Evolutionary conservation across 257 asterid species (phyloP), one percentile per base, ranked within the genome.

Genomic region (Eustoma russellianum): DNA sequence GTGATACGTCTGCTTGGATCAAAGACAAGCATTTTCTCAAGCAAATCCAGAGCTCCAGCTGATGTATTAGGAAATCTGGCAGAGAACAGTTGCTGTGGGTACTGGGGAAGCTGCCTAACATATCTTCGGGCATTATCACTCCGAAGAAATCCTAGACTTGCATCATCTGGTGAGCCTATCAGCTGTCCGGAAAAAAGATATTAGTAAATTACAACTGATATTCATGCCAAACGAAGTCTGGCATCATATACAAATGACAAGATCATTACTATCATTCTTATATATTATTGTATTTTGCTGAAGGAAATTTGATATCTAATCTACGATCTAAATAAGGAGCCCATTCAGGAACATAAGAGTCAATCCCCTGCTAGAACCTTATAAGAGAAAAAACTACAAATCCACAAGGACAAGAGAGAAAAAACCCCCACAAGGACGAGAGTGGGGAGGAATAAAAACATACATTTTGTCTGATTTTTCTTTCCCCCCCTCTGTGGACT

Each of bases 51-150:
- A 18, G 79, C 88, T 50, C 74, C 77, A 41, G 84, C 70, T 28
- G 74, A 64, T 1, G 72, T 41, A 46, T 64, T 67, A 9, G 84
- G 78, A 45, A 75, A 78, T 65, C 72, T 71, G 41, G 76, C 62
- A 47, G 81, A 52, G 41, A 76, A 70, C 48, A 61, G 77, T 56
- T 63, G 80, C 60, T 77, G 60, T 33, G 75, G 83, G 57, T 69
- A 79, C 52, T 79, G 83, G 1, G 86, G 86, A 46, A 79, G 83
- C 65, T 74, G 83, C 55, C 72, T 70, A 40, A 79, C 78, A 14
- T 79, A 79, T 57, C 80, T 76, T 55, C 83, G 69, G 30, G 86
- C 86, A 53, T 79, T 79, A 44, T 79, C 78, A 55, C 80, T 78
- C 66, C 83, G 70, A 14, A 78, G 84, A 71, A 78, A 74, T 52